phyloP scores from a whole-genome alignment of 108 stramenopile species.

The Aureococcus anophagefferens region DNA sequence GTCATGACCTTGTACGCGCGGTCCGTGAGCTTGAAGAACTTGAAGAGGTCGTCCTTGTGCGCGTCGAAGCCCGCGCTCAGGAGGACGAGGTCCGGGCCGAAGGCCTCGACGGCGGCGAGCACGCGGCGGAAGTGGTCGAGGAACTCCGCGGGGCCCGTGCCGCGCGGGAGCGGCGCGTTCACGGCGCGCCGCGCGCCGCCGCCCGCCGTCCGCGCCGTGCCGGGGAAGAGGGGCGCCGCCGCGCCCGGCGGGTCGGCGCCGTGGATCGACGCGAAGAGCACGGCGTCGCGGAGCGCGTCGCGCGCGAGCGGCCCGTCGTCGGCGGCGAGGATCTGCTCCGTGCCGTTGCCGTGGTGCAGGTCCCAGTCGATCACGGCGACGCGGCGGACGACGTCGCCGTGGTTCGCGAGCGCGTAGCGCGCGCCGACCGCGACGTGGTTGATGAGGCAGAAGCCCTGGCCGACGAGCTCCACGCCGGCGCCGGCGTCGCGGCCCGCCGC shows the following conservation, averaged over 20 bases:
- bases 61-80: slow-evolving; percentile 99
- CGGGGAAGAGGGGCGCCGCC: not conserved
- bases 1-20: slow-evolving; percentile 86
- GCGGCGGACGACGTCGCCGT: slow-evolving; percentile 11
- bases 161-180: slow-evolving; percentile 7
- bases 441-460: slow-evolving; percentile 84
- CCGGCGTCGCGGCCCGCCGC: not conserved
- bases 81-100: slow-evolving; percentile 91
- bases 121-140: slow-evolving; percentile 7
- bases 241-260: slow-evolving; percentile 28
- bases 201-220: not conserved
- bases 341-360: slow-evolving; percentile 55
- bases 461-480: not conserved
- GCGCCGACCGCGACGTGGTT: slow-evolving; percentile 98
- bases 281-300: slow-evolving; percentile 19
- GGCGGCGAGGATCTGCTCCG: slow-evolving; percentile 37
- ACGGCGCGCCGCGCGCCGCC: not conserved
- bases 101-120: slow-evolving; percentile 46
- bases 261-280: slow-evolving; percentile 42
- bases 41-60: slow-evolving; percentile 77
- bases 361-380: slow-evolving; percentile 55
- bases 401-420: slow-evolving; percentile 64
- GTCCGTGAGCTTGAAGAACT: slow-evolving; percentile 33
- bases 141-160: slow-evolving; percentile 5
- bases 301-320: slow-evolving; percentile 13